Percentiles rank a stretch among this genome's conserved stretches.
Evolutionary conservation across 352 stramenopile species (phyloP).

Genomic region (Pythium aristosporum): DNA sequence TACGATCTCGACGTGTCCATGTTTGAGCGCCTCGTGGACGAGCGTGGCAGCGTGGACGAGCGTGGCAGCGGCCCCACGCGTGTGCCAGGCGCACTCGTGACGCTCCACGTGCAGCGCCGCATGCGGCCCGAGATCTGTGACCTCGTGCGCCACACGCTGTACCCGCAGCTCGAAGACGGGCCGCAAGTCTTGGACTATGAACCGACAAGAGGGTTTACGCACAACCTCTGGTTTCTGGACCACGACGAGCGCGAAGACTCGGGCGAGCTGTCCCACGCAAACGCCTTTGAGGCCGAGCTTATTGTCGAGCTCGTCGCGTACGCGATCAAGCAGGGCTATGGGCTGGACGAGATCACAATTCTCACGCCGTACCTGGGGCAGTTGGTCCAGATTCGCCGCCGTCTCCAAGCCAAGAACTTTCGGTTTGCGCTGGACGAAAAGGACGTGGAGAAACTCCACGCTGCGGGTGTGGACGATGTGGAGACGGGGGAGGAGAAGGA

Average conservation of each 20-base stretch:
- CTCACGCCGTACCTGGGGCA: slow-evolving; percentile 86
- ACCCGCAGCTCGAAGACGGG: slow-evolving; percentile 63
- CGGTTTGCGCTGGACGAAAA: slow-evolving; percentile 30
- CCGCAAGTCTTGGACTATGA: slow-evolving; percentile 49
- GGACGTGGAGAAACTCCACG: slow-evolving; percentile 37
- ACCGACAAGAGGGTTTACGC: slow-evolving; percentile 44
- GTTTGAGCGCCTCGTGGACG: slow-evolving; percentile 73
- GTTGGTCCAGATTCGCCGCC: slow-evolving; percentile 52
- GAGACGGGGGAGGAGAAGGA: slow-evolving; percentile 20
- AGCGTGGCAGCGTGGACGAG: slow-evolving; percentile 15
- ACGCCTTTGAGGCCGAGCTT: slow-evolving; percentile 62
- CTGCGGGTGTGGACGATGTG: slow-evolving; percentile 25
- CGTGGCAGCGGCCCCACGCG: slow-evolving; percentile 6
- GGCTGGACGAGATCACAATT: slow-evolving; percentile 58
- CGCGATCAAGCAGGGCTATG: slow-evolving; percentile 72
- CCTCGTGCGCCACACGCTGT: slow-evolving; percentile 65
- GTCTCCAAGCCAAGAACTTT: slow-evolving; percentile 35
- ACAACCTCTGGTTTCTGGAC: slow-evolving; percentile 75
- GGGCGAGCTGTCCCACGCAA: slow-evolving; percentile 49
- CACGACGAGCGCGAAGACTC: slow-evolving; percentile 50
- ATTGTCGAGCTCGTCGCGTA: slow-evolving; percentile 70
- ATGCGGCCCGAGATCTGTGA: slow-evolving; percentile 83
- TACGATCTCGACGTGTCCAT: slow-evolving; percentile 80
- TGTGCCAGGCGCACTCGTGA: slow-evolving; percentile 24
- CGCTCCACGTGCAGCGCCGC: slow-evolving; percentile 70